Evolutionary conservation across 495 filamentous ascomycete species (phyloP).

Genomic region (Tuber melanosporum): DNA sequence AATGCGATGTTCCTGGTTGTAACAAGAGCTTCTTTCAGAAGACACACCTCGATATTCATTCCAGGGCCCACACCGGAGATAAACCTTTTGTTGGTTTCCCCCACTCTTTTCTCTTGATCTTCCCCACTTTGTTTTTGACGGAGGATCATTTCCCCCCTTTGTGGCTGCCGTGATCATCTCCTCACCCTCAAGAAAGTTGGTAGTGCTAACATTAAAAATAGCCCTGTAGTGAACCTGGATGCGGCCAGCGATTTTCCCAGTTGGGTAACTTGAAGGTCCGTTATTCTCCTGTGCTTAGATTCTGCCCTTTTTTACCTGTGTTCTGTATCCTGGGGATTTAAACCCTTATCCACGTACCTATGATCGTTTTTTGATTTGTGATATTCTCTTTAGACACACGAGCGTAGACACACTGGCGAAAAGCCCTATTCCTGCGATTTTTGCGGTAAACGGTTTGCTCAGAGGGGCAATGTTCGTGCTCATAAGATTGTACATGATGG

Average conservation of each 20-base stretch:
- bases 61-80: constrained; percentile 79
- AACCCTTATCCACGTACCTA: constrained; percentile 2
- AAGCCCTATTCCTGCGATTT: constrained; percentile 76
- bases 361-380: constrained; percentile 21
- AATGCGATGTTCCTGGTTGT: constrained; percentile 69
- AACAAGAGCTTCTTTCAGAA: constrained; percentile 82
- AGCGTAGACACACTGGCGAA: constrained; percentile 78
- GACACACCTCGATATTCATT: constrained; percentile 89
- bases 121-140: neutral
- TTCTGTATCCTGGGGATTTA: constrained; percentile 8
- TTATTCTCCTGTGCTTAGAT: constrained; percentile 14
- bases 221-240: constrained; percentile 67
- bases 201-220: constrained; percentile 41
- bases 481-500: constrained; percentile 76
- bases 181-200: constrained; percentile 10
- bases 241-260: constrained; percentile 77
- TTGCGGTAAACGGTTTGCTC: constrained; percentile 76
- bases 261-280: constrained; percentile 79
- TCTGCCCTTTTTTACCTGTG: constrained; percentile 7
- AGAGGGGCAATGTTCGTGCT: constrained; percentile 78
- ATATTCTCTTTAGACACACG: constrained; percentile 59
- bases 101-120: neutral
- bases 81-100: constrained; percentile 67
- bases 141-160: constrained; percentile 6
- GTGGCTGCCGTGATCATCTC: neutral